These are phyloP conservation scores for Solanum etuberosum DNA, from an alignment of 257 asterid species.

Conservation along the genomic window DNA sequence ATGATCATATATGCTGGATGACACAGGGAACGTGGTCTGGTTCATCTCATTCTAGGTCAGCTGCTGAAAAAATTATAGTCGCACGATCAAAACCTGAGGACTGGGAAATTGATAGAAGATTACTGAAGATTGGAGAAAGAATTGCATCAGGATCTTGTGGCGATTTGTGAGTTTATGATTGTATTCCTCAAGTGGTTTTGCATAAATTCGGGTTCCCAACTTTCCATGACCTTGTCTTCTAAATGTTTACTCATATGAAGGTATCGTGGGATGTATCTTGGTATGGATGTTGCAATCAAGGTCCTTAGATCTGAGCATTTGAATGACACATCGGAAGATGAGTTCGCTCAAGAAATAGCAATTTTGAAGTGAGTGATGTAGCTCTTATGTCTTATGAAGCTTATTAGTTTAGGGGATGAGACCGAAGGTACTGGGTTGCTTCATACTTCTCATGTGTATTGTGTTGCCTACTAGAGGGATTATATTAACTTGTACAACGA, in stretches of 20 bases:
- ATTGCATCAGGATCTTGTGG: conserved; percentile 89
- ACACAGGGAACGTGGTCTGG: conserved; percentile 73
- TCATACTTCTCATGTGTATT: background rate
- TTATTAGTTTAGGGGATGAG: background rate
- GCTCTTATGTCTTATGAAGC: background rate
- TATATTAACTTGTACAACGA: background rate
- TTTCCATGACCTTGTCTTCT: background rate
- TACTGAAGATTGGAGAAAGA: conserved; percentile 67
- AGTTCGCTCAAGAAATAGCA: conserved; percentile 73
- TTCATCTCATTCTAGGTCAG: conserved; percentile 34
- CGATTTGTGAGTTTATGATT: conserved; percentile 54
- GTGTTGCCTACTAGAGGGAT: background rate
- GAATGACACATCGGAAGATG: conserved; percentile 51
- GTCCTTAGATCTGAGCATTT: conserved; percentile 70
- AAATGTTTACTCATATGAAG: conserved; percentile 26
- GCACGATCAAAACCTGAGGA: conserved; percentile 30
- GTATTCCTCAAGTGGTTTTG: background rate
- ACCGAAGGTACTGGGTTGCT: background rate
- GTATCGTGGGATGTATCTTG: conserved; percentile 70
- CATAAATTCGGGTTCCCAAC: background rate
- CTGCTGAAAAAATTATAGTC: conserved; percentile 28
- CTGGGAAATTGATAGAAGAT: conserved; percentile 75
- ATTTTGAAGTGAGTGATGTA: conserved; percentile 48
- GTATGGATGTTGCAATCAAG: conserved; percentile 78
- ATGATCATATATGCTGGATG: conserved; percentile 7